Conservation (phyloP, 441 rosid species). For the Viola pubescens region DNA sequence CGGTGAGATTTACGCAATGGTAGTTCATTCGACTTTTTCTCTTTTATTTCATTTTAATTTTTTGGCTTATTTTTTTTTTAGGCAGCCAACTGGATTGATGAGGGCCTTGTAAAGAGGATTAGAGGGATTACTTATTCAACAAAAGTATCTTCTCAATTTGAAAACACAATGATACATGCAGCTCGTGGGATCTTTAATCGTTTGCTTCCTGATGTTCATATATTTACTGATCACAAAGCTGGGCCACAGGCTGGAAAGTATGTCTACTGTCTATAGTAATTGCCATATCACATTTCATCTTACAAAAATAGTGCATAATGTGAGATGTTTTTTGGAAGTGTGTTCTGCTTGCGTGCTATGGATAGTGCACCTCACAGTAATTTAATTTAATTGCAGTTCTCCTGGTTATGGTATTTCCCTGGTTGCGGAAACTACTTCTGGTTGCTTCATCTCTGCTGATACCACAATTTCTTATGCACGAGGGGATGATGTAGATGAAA, state of each 20-base stretch:
- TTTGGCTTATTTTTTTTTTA: constrained; percentile 23
- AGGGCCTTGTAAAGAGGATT: constrained; percentile 87
- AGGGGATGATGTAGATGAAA: constrained; percentile 36
- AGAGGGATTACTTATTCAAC: constrained; percentile 77
- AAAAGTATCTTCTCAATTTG: constrained; percentile 61
- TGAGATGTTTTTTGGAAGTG: background rate
- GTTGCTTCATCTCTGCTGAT: constrained; percentile 72
- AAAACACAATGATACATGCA: constrained; percentile 65
- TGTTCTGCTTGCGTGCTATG: background rate
- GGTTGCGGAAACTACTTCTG: constrained; percentile 84
- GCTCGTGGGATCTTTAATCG: constrained; percentile 86
- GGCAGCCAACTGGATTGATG: constrained; percentile 71
- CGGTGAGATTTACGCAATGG: constrained; percentile 24
- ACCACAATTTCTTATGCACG: constrained; percentile 49
- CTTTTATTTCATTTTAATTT: background rate
- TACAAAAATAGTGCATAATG: background rate
- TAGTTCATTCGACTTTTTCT: background rate
- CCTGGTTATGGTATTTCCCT: constrained; percentile 86
- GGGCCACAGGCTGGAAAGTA: constrained; percentile 87
- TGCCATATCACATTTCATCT: background rate
- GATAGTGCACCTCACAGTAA: constrained; percentile 8
- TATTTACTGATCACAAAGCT: constrained; percentile 56
- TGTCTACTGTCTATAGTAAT: constrained; percentile 14
- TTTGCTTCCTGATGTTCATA: constrained; percentile 83
- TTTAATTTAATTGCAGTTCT: constrained; percentile 44